Evolutionary conservation across 345 rosid genomes (phyloP).

Genomic region (Geranium rotundifolium): DNA sequence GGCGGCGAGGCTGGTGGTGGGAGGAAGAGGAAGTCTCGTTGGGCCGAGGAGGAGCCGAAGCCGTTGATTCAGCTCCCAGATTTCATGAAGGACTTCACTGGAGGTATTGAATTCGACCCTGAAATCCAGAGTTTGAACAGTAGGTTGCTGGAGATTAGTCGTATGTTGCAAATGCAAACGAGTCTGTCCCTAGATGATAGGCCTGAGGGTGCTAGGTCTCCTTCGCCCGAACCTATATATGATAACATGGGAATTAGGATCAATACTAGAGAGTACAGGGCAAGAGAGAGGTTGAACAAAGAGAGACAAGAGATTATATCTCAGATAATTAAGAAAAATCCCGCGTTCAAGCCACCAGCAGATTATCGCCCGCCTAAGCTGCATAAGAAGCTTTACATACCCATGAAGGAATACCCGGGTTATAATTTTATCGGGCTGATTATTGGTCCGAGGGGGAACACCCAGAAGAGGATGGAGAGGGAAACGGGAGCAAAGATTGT

Average conservation of each 20-base stretch:
- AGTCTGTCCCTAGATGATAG: slow-evolving; percentile 76
- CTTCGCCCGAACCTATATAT: slow-evolving; percentile 91
- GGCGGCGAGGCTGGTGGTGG: slow-evolving; percentile 38
- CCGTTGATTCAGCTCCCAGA: slow-evolving; percentile 80
- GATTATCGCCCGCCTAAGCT: slow-evolving; percentile 96
- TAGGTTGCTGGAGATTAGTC: slow-evolving; percentile 68
- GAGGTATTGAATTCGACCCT: slow-evolving; percentile 92
- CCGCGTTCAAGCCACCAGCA: slow-evolving; percentile 91
- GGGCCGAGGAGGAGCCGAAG: slow-evolving; percentile 94
- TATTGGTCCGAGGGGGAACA: slow-evolving; percentile 93
- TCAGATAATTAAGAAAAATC: slow-evolving; percentile 80
- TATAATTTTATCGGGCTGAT: slow-evolving; percentile 87
- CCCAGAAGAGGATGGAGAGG: slow-evolving; percentile 97
- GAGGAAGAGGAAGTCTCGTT: slow-evolving; percentile 74
- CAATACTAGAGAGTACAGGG: slow-evolving; percentile 78
- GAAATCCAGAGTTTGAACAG: slow-evolving; percentile 84
- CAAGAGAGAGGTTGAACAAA: slow-evolving; percentile 72
- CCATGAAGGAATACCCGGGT: slow-evolving; percentile 89
- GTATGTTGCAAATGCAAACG: slow-evolving; percentile 71
- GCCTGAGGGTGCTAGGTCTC: slow-evolving; percentile 88
- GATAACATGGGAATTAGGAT: slow-evolving; percentile 92
- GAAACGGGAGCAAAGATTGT: slow-evolving; percentile 96
- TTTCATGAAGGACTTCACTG: slow-evolving; percentile 75
- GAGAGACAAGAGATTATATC: slow-evolving; percentile 91
- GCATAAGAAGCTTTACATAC: slow-evolving; percentile 91